Conservation (phyloP, 352 stramenopile species). For the Aphanomyces euteiches region DNA sequence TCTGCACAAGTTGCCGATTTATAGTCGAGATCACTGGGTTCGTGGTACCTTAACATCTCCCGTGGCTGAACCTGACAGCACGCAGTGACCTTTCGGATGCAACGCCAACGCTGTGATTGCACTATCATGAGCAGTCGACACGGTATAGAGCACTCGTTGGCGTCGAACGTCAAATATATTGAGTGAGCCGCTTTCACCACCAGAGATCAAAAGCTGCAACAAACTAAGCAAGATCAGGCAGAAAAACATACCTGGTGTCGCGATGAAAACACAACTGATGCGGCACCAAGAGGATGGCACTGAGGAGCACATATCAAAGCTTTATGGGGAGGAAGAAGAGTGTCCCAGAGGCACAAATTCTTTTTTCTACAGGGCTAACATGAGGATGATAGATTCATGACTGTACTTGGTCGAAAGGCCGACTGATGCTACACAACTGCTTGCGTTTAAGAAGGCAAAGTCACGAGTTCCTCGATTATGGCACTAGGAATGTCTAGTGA, state of each 20-base stretch:
- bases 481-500: constrained; percentile 38
- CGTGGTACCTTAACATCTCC: constrained; percentile 62
- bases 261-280: constrained; percentile 70
- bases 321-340: constrained; percentile 67
- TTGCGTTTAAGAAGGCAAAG: constrained; percentile 76
- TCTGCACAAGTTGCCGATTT: constrained; percentile 30
- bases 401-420: constrained; percentile 70
- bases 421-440: constrained; percentile 66
- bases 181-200: constrained; percentile 68
- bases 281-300: constrained; percentile 72
- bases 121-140: constrained; percentile 80
- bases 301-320: constrained; percentile 59
- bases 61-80: constrained; percentile 76
- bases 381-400: constrained; percentile 5
- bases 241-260: constrained; percentile 46
- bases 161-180: constrained; percentile 85
- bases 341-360: constrained; percentile 83
- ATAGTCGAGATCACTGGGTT: background rate
- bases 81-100: constrained; percentile 71
- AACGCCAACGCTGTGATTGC: constrained; percentile 76
- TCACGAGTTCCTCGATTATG: constrained; percentile 82
- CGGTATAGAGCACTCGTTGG: constrained; percentile 78
- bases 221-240: constrained; percentile 12
- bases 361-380: constrained; percentile 47
- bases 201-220: constrained; percentile 63